Base-by-base conservation (phyloP, 352 stramenopile species). In the Pythium insidiosum region DNA sequence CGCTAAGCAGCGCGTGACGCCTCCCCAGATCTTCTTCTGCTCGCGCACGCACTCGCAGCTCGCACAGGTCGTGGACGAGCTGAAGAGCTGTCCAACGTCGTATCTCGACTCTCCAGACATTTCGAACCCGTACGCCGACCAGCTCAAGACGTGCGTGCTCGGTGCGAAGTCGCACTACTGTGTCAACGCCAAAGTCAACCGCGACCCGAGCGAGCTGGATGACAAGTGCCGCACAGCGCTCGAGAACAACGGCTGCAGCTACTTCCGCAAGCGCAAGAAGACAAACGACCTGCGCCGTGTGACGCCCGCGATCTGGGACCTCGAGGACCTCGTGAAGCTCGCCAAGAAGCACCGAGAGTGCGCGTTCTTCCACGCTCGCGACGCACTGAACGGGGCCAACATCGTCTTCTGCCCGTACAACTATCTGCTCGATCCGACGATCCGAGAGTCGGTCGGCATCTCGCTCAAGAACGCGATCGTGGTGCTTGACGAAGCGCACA, bases 331-430 rank as follows among this genome's bases (percentile, higher is more conserved):
- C 18, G 69, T 89, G 5, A 55, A 55, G 28, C 52, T 90, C 6
- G 74, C 69, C 18, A 84, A 91, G 53, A 70, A 82, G 23, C 68
- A 88, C 37, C 67, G 69, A 6, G 83, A 90, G 51, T 94, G 83
- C 37, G 78, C 73, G 3, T 94, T 84, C 56, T 94, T 84, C 46
- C 65, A 81, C 43, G 38, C 80, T 21, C 73, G 43, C 31, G 75
- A 67, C 12, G 56, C 58, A 26, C 35, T 88, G 11, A 58, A 59
- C 15, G 47, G 72, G 13, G 83, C 83, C 1, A 73, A 89, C 37
- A 84, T 94, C 28, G 65, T 93, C 9, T 93, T 94, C 37, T 86
- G 73, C 25, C 83, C 83, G n/a, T 94, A 94, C 63, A 94, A 91
- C 50, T 94, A 94, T 51, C 45, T 94, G 22, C 50, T 94, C 28